Conservation (phyloP, 805 yeast genomes). For the Maudiozyma turicensis region DNA sequence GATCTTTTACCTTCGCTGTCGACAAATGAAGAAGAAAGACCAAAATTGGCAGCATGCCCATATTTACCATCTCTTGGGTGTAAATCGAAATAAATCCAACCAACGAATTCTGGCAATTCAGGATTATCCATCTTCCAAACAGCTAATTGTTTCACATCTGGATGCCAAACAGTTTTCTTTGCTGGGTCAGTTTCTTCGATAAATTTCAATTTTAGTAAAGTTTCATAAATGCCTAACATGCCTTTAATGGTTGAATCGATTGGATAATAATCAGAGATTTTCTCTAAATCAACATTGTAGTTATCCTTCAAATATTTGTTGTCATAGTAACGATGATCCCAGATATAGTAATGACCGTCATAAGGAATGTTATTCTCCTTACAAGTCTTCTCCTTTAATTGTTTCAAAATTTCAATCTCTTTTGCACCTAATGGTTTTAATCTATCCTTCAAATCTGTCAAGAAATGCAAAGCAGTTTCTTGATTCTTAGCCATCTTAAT, state of each 20-base stretch:
- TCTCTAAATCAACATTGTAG: constrained; percentile 61
- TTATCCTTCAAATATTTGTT: constrained; percentile 56
- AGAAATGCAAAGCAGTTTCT: constrained; percentile 48
- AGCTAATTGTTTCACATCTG: constrained; percentile 63
- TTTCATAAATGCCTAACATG: constrained; percentile 66
- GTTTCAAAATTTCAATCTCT: constrained; percentile 41
- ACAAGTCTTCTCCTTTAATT: constrained; percentile 46
- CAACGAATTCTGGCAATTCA: constrained; percentile 49
- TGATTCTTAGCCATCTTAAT: constrained; percentile 73
- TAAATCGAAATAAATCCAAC: constrained; percentile 71
- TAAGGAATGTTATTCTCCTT: constrained; percentile 34
- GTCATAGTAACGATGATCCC: constrained; percentile 69
- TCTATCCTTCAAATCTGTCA: constrained; percentile 50
- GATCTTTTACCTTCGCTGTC: constrained; percentile 40
- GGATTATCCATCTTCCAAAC: constrained; percentile 53
- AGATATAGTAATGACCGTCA: constrained; percentile 42
- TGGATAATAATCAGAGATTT: constrained; percentile 73
- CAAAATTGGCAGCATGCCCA: constrained; percentile 83
- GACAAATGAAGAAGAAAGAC: constrained; percentile 49
- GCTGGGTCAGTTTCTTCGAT: constrained; percentile 36
- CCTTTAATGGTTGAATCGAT: constrained; percentile 53
- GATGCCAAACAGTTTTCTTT: constrained; percentile 56
- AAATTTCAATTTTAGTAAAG: constrained; percentile 59
- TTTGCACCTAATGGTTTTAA: constrained; percentile 48
- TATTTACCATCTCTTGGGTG: constrained; percentile 84